Base-by-base conservation (phyloP, 2,329 filamentous ascomycete genomes). In the Aspergillus sergii region DNA sequence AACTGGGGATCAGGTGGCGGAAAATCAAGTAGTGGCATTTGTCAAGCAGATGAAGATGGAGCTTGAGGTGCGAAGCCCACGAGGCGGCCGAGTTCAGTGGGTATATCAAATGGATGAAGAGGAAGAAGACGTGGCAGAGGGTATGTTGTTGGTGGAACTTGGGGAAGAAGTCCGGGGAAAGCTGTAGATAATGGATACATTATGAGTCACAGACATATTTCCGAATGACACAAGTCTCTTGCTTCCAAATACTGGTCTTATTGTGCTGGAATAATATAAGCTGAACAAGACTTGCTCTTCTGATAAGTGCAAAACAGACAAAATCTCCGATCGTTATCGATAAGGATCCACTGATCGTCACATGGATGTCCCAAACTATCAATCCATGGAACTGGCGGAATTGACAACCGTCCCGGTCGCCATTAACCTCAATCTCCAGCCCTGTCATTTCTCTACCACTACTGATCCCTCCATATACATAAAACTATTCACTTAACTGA, bases 21-120 rank as follows among this genome's bases (percentile, higher is more conserved):
- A 83, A 64, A 85, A 85, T 1, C 82, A 88, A 45, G 75, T 84
- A 0, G 77, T 89, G 66, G 84, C 79, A 9, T 85, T 89, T 21
- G 82, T 89, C 23, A 85, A 85, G 73, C 87, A 89, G 74, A 89
- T 89, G 86, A 89, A 89, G 75, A 90, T 89, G 87, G 88, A 90
- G 66, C 74, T 89, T n/a, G 88, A 89, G 68, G 83, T 90, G 3
- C 74, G 88, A 26, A 80, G 80, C 60, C 77, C 79, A 19, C 78
- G 78, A 5, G 76, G 78, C 1, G 86, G 86, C 0, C 72, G 70
- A 2, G 80, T 86, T 5, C 76, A 71, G 1, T 88, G 85, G 82
- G 80, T 84, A 0, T 78, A 80, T 55, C 84, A 86, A 57, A 80
- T 80, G 53, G 83, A 85, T 43, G 84, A 87, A 53, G 78, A 78